These are phyloP conservation scores for Talaromyces albobiverticillius DNA, from an alignment of 2,329 filamentous ascomycete species.

Conservation along the genomic window DNA sequence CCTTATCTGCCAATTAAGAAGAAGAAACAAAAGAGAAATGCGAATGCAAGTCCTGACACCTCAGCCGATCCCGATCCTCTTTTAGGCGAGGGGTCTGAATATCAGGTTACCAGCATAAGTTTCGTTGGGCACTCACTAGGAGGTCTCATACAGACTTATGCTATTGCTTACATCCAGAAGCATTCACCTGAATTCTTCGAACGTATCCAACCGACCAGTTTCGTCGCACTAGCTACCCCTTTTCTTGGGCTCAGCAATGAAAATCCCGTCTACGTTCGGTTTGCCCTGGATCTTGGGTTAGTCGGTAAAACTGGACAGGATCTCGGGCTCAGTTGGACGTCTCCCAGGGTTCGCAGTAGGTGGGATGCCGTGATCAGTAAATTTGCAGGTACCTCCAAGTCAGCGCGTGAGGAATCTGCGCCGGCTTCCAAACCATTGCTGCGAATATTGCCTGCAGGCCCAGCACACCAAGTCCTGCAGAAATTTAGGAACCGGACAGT, in stretches of 20 bases:
- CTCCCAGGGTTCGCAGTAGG: constrained; percentile 78
- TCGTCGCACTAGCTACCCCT: constrained; percentile 81
- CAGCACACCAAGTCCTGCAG: constrained; percentile 79
- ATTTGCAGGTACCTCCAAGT: constrained; percentile 61
- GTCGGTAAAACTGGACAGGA: constrained; percentile 96
- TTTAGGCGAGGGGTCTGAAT: constrained; percentile 45
- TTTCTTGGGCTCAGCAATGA: constrained; percentile 93
- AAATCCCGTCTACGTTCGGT: constrained; percentile 95
- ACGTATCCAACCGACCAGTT: constrained; percentile 81
- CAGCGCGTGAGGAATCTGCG: constrained; percentile 58
- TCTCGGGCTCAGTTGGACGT: constrained; percentile 88
- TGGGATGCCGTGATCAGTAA: constrained; percentile 87
- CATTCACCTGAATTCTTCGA: constrained; percentile 91
- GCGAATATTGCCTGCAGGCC: constrained; percentile 84
- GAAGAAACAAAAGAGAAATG: constrained; percentile 30
- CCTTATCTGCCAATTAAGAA: constrained; percentile 71
- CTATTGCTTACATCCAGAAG: constrained; percentile 93
- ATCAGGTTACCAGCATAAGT: constrained; percentile 89
- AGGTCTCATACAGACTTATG: constrained; percentile 87
- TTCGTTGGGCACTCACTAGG: constrained; percentile 92
- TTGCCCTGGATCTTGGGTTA: constrained; percentile 91
- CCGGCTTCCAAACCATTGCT: constrained; percentile 85
- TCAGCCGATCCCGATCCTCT: not conserved
- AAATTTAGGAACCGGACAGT: constrained; percentile 88
- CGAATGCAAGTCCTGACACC: not conserved